Percentiles rank a stretch among this genome's conserved stretches.
Conservation (phyloP, 495 filamentous ascomycete species). For the Penicillium salamii region DNA sequence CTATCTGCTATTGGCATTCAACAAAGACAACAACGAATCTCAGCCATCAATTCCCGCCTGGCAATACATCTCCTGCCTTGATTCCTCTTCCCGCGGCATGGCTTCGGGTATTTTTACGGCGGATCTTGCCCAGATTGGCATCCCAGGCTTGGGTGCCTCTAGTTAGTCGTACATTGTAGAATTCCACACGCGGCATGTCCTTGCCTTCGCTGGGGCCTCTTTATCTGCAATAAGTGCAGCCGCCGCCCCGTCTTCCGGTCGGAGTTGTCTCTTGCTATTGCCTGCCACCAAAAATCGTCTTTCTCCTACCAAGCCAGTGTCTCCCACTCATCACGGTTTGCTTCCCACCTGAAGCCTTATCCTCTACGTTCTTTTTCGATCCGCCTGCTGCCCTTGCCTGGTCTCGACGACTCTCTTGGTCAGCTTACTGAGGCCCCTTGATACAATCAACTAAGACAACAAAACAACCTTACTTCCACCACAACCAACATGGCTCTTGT, state of each 20-base stretch:
- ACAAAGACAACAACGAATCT: background rate
- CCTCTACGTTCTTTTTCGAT: background rate
- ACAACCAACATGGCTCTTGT: slow-evolving; percentile 40
- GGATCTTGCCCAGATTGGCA: slow-evolving; percentile 7
- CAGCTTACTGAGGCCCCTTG: background rate
- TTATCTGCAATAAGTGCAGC: slow-evolving; percentile 16
- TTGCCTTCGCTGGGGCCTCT: slow-evolving; percentile 1
- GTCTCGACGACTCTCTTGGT: background rate
- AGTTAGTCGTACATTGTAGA: no score
- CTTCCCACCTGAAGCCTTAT: no score
- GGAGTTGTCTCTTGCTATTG: background rate
- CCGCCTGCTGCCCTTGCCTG: no score
- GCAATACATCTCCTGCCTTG: background rate
- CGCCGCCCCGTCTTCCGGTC: background rate
- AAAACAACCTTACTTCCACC: background rate
- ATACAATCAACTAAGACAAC: background rate
- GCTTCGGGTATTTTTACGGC: background rate
- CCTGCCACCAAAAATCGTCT: background rate
- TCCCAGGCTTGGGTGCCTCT: slow-evolving; percentile 3
- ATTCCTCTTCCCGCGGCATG: background rate
- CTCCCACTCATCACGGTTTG: background rate
- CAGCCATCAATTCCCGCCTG: background rate
- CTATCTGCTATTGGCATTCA: slow-evolving; percentile 6
- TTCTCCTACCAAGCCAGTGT: background rate
- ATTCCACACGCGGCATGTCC: slow-evolving; percentile 15